Evolutionary conservation across 805 yeast genomes (phyloP).

Genomic region (Diddensiella transvaalensis): DNA sequence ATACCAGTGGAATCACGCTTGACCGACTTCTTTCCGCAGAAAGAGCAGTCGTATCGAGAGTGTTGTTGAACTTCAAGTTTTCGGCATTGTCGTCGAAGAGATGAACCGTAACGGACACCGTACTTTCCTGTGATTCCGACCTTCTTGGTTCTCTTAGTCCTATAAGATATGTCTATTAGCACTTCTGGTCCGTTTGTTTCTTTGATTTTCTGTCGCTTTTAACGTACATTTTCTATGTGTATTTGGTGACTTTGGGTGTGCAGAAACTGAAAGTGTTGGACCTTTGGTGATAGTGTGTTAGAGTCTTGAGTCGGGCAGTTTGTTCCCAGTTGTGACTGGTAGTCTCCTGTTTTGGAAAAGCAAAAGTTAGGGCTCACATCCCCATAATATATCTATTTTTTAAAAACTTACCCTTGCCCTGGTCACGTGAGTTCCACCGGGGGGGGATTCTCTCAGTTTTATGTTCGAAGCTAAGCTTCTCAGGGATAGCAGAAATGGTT

Average conservation of each 20-base stretch:
- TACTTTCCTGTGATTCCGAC: constrained; percentile 99
- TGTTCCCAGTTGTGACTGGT: no score
- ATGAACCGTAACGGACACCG: constrained; percentile 99
- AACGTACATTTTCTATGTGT: constrained; percentile 1
- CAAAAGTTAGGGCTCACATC: no score
- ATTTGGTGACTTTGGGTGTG: constrained; percentile 1
- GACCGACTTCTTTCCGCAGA: constrained; percentile 99
- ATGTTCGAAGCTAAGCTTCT: no score
- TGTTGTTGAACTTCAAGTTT: constrained; percentile 99
- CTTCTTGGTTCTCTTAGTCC: constrained; percentile 99
- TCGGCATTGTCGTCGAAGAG: constrained; percentile 99
- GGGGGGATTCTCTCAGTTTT: no score
- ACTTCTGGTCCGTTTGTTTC: constrained; percentile 1
- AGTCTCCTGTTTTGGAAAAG: no score
- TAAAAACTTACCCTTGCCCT: no score
- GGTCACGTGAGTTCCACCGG: no score
- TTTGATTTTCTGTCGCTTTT: neutral
- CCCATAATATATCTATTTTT: no score
- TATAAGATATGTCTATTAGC: constrained; percentile 31
- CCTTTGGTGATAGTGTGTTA: no score
- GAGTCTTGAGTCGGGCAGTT: no score
- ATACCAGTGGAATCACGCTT: constrained; percentile 98
- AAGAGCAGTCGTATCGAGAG: constrained; percentile 97
- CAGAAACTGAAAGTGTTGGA: neutral
- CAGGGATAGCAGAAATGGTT: no score